A percentile compares a stretch with the other conserved stretches of the same genome.
phyloP scores from a whole-genome alignment of 169 alveolate genomes.

The Plasmodium coatneyi region DNA sequence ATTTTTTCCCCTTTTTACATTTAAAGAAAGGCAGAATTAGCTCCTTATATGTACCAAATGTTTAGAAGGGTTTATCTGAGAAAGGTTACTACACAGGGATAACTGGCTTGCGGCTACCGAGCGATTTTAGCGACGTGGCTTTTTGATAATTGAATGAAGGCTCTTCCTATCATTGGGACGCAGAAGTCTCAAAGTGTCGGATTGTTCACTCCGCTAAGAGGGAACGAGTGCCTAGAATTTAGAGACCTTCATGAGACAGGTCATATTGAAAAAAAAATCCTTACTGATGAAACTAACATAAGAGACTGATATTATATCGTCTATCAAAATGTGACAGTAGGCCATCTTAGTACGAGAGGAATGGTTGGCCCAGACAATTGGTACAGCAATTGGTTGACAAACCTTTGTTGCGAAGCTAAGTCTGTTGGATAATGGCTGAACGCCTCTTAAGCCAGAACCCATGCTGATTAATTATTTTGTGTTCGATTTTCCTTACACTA shows the following conservation, averaged over 20 bases:
- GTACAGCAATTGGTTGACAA: conserved; percentile 44
- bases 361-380: conserved; percentile 29
- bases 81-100: background rate
- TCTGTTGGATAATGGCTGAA: conserved; percentile 91
- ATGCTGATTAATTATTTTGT: conserved; percentile 68
- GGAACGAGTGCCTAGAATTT: background rate
- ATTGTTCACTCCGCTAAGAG: conserved; percentile 3
- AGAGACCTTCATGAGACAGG: background rate
- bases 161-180: conserved; percentile 4
- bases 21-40: background rate
- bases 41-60: background rate
- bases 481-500: background rate
- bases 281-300: background rate
- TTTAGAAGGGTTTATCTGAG: background rate
- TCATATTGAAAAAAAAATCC: background rate
- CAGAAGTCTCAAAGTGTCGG: conserved; percentile 9
- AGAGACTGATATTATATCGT: conserved; percentile 70
- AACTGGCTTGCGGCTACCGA: conserved; percentile 1
- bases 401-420: conserved; percentile 81
- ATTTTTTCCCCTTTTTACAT: background rate
- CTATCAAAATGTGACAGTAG: conserved; percentile 40
- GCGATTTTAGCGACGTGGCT: background rate
- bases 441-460: conserved; percentile 91
- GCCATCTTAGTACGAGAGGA: conserved; percentile 70
- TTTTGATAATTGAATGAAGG: background rate